Percentiles rank a stretch among this genome's conserved stretches.
Evolutionary conservation across 1,284 basidiomycete species (phyloP).

Genomic region (Anthracocystis setariae): DNA sequence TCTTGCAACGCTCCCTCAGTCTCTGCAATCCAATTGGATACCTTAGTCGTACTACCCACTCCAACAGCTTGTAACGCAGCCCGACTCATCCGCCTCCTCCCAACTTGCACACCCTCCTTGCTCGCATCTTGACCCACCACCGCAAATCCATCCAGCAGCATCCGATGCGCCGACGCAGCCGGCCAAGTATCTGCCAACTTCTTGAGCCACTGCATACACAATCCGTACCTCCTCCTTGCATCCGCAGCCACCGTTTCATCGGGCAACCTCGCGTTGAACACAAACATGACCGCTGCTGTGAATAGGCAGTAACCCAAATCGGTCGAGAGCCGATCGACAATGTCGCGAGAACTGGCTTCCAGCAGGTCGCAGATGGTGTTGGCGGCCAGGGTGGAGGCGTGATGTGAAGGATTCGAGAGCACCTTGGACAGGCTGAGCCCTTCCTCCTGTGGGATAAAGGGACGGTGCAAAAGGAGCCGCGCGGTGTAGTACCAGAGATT

Average conservation of each 20-base stretch:
- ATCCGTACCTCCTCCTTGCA: conserved; percentile 48
- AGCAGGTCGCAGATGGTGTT: conserved; percentile 59
- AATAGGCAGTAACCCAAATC: conserved; percentile 63
- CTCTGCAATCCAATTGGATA: conserved; percentile 48
- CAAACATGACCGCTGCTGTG: conserved; percentile 59
- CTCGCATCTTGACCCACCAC: conserved; percentile 50
- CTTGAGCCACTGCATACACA: conserved; percentile 59
- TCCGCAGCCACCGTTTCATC: conserved; percentile 34
- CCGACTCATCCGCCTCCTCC: conserved; percentile 19
- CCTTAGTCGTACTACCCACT: conserved; percentile 16
- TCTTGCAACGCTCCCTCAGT: conserved; percentile 32
- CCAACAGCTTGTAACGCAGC: conserved; percentile 29
- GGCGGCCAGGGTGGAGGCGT: conserved; percentile 51
- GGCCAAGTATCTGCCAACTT: conserved; percentile 59
- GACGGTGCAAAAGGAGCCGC: conserved; percentile 53
- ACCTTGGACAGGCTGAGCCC: conserved; percentile 47
- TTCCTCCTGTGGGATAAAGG: conserved; percentile 62
- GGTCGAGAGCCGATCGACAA: conserved; percentile 55
- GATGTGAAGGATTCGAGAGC: conserved; percentile 47
- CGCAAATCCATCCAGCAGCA: conserved; percentile 61
- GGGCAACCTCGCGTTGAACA: conserved; percentile 59
- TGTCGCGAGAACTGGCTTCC: conserved; percentile 41
- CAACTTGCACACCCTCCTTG: conserved; percentile 21
- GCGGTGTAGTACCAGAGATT: conserved; percentile 61
- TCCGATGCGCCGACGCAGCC: conserved; percentile 55